These are phyloP conservation scores for Marasmius fiardii DNA, from an alignment of 1,284 basidiomycete species.

Conservation along the genomic window DNA sequence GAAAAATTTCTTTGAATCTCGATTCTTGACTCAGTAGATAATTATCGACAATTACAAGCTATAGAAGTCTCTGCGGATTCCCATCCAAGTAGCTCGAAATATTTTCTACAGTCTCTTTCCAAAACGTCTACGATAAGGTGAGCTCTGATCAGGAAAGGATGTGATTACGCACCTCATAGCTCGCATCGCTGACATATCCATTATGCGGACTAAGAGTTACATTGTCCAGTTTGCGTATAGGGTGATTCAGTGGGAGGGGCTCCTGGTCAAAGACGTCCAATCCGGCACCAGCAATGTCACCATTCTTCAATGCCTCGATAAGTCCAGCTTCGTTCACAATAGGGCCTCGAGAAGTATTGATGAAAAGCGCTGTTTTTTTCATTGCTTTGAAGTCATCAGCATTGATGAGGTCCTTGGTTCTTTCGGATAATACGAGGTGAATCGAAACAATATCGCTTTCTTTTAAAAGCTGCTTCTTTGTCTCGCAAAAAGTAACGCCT, in stretches of 20 bases:
- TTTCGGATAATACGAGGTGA: constrained; percentile 54
- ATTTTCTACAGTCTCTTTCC: constrained; percentile 49
- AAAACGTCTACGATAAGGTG: constrained; percentile 28
- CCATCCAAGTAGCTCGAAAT: constrained; percentile 27
- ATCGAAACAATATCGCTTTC: constrained; percentile 58
- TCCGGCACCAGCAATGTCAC: constrained; percentile 51
- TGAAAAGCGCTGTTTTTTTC: constrained; percentile 54
- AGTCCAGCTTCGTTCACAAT: constrained; percentile 55
- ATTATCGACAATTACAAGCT: background rate
- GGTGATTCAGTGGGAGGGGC: constrained; percentile 55
- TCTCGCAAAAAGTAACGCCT: constrained; percentile 43
- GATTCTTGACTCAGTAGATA: background rate
- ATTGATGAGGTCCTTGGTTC: constrained; percentile 45
- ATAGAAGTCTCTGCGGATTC: constrained; percentile 9
- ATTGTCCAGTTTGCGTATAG: constrained; percentile 46
- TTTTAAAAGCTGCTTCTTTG: constrained; percentile 51
- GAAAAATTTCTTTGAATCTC: background rate
- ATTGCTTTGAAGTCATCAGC: constrained; percentile 44
- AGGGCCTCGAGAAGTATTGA: constrained; percentile 65
- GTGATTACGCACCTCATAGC: constrained; percentile 37
- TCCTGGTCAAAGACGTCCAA: constrained; percentile 62
- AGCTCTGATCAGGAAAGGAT: background rate
- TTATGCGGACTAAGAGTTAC: constrained; percentile 60
- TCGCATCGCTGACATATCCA: constrained; percentile 52
- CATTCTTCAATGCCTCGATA: constrained; percentile 44